Evolutionary conservation across 1,284 basidiomycete genomes (phyloP), one percentile per base, ranked within the genome.

Genomic region (Xanthoconium separans): DNA sequence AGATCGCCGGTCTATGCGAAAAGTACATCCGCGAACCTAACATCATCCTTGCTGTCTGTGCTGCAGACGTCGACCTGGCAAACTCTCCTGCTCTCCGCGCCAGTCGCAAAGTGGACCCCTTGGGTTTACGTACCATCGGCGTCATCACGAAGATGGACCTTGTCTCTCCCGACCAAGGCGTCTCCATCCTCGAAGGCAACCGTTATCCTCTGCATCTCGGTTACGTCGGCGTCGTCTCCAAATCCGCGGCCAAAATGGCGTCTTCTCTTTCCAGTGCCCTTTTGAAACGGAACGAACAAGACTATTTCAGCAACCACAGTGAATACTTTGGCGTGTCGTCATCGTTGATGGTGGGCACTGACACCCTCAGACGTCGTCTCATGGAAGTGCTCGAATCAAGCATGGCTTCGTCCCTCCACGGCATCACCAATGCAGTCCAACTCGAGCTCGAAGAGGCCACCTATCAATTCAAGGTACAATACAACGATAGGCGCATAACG

Each of bases 111-210:
- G 93, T 99, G 4, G 96, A 99, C 69, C 96, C 96, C 2, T 77
- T 98, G 7, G 96, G 97, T 8, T 77, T 95, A 55, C 85, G 96
- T 30, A 99, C 97, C 0, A 96, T 99, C 62, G 96, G 97, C 31
- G 97, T 99, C 7, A 82, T 99, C 44, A 99, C 97, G 42, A 99
- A 99, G 81, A 97, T 99, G 95, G 96, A 99, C 68, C 78, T 99
- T 20, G 93, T 99, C 15, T 79, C 88, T 30, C 84, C 95, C 1
- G 87, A 92, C 54, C 81, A 87, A 53, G 97, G 95, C 6, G 90
- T 88, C 0, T 65, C 73, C 20, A 95, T 99, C 57, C 76, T 99
- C 6, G 77, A 84, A 22, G 95, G 95, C 11, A 95, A 97, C 71
- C 82, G 93, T 54, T 99, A 99, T 68, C 96, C 97, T n/a, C 79